Evolutionary conservation across 139 green algal species (phyloP), one percentile per base, ranked within the genome.

Genomic region (Haematococcus lacustris): DNA sequence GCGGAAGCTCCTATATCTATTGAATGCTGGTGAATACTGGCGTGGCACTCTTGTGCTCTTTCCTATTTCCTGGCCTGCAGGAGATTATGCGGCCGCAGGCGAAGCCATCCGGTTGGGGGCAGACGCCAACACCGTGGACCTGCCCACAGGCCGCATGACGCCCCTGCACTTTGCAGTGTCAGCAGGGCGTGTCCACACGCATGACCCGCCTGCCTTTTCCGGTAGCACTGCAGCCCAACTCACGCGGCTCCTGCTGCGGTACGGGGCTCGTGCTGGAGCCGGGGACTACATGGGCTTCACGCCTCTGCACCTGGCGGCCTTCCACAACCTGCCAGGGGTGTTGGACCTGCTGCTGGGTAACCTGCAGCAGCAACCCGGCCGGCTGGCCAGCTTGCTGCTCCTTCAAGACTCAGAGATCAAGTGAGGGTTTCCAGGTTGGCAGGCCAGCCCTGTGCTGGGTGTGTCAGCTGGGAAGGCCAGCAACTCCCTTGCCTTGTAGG

Each of bases 261-360:
- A 21, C 17, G 53, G 53, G 23, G 53, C 53, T 4, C 17, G 53
- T 4, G 4, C 33, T 4, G 33, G 33, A 7, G 53, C 53, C 17
- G 9, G 4, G 53, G 53, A 64, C 26, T 9, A 9, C 21, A 65
- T 72, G 43, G 67, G 67, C 32, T 72, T 63, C 43, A 38, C 34
- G 67, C 67, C 67, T n/a, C 41, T 72, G 34, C 67, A 72, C 35
- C 67, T 72, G 7, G 67, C 67, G 2, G 43, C 67, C 30, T 72
- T 51, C 43, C 67, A 72, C 67, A 61, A 41, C 40, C 21, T 72
- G 32, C 17, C 9, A 25, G 67, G 63, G 67, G 28, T 61, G 2
- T 34, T 40, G 3, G n/a, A 71, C 3, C 40, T 71, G 66, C 6
- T 71, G 25, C 28, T 43, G 26, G 66, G 37, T 2, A 32, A 64